Conservation (phyloP, 495 filamentous ascomycete species). For the Tuber brumale region DNA sequence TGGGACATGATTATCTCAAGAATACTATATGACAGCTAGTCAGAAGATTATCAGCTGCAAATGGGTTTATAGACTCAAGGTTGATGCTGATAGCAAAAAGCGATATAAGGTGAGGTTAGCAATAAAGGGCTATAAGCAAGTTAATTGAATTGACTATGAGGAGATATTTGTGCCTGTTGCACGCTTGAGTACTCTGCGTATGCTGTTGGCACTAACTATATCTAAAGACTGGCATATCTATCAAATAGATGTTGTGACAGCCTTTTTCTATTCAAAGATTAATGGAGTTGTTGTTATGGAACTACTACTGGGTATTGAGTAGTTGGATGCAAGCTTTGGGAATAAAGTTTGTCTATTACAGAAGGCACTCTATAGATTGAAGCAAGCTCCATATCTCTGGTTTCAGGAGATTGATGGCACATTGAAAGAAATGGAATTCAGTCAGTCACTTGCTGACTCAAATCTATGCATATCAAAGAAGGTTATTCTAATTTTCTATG, state of each 20-base stretch:
- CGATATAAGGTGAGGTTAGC: slow-evolving; percentile 25
- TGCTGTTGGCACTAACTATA: not conserved
- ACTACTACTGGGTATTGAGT: slow-evolving; percentile 5
- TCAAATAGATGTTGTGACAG: slow-evolving; percentile 23
- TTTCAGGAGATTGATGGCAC: slow-evolving; percentile 8
- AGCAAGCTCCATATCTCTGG: slow-evolving; percentile 8
- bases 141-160: slow-evolving; percentile 16
- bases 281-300: slow-evolving; percentile 12
- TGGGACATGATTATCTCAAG: not conserved
- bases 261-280: slow-evolving; percentile 20
- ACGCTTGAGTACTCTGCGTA: slow-evolving; percentile 13
- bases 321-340: not conserved
- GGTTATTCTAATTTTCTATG: slow-evolving; percentile 4
- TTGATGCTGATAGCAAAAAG: slow-evolving; percentile 8
- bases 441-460: slow-evolving; percentile 3
- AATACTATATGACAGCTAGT: not conserved
- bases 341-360: not conserved
- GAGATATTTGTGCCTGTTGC: slow-evolving; percentile 29
- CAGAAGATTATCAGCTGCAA: slow-evolving; percentile 17
- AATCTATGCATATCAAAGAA: not conserved
- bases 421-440: not conserved
- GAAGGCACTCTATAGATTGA: slow-evolving; percentile 6
- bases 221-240: slow-evolving; percentile 16
- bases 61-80: slow-evolving; percentile 28
- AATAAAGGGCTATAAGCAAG: slow-evolving; percentile 24